Base-by-base conservation (phyloP, 345 rosid genomes). In the Salix dunnii region DNA sequence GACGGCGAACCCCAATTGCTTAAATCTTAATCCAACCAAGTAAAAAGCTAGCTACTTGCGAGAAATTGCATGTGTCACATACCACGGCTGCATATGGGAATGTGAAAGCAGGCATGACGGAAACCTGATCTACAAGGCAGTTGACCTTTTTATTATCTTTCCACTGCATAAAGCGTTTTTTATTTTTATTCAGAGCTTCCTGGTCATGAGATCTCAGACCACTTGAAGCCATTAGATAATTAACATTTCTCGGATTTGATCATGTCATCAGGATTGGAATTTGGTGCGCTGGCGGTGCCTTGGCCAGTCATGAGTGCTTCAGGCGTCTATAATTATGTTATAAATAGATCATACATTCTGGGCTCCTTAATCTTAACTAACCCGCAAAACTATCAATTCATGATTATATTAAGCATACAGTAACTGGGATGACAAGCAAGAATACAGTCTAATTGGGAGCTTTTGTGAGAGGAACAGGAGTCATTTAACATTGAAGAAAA, bases 211-310 rank as follows among this genome's bases (percentile, higher is more conserved):
- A 63, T 33, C 46, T 46, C 35, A 49, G 46, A 70, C 23, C 67
- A 36, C 6, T 25, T 67, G 66, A 53, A 35, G 8, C 35, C 49
- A 68, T 31, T 68, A 33, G 6, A 68, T 72, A 62, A 76, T 72
- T 63, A 70, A 76, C 83, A 85, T 79, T 65, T 43, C 80, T 79
- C 72, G 64, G 82, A 79, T 75, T 68, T 68, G 72, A 35, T 77
- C 42, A 51, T 36, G 72, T 55, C 66, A 70, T 68, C 72, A 61
- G 66, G 70, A 73, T 70, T 78, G 65, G 5, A 58, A 58, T 42
- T 7, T 16, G n/a, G 46, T 77, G 79, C 76, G 75, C 62, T 80
- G 85, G 85, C 80, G 74, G 72, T 75, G 76, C 83, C 81, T 73
- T 53, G 81, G 53, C 76, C 35, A 55, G 69, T 58, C 60, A 60